A percentile compares a stretch with the other conserved stretches of the same genome.
Conservation (phyloP, 495 filamentous ascomycete species). For the Neurospora discreta region DNA sequence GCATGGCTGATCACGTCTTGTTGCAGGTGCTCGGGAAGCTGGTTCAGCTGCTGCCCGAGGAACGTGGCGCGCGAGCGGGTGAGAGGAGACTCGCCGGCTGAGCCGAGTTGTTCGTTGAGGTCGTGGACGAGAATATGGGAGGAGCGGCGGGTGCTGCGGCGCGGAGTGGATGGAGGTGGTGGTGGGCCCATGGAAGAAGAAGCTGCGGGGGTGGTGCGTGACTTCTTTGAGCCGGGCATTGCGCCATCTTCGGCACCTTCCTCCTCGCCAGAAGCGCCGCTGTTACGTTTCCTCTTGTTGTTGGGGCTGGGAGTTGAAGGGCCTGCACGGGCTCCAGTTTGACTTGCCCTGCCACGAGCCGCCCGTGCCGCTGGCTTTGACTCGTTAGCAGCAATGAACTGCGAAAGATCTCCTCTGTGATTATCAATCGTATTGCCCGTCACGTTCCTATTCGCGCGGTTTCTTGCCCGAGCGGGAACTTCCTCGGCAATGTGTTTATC, state of each 20-base stretch:
- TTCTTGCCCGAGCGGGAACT: slow-evolving; percentile 11
- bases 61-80: background rate
- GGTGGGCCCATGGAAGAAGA: too few relatives aligned
- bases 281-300: background rate
- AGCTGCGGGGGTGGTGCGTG: background rate
- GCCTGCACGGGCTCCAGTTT: background rate
- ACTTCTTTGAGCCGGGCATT: background rate
- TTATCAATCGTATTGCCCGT: slow-evolving; percentile 24
- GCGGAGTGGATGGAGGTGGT: background rate
- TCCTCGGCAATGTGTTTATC: slow-evolving; percentile 13
- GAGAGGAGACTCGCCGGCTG: background rate
- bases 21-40: background rate
- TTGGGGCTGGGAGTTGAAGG: background rate
- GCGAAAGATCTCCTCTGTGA: slow-evolving; percentile 27
- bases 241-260: background rate
- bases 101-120: background rate
- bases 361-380: too few relatives aligned
- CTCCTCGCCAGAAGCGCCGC: background rate
- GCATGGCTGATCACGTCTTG: background rate
- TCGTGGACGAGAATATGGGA: background rate
- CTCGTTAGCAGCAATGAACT: slow-evolving; percentile 6
- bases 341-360: background rate
- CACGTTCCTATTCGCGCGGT: background rate
- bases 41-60: background rate
- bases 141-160: background rate